Evolutionary conservation across 495 filamentous ascomycete genomes (phyloP).

Genomic region (Penicillium manginii): DNA sequence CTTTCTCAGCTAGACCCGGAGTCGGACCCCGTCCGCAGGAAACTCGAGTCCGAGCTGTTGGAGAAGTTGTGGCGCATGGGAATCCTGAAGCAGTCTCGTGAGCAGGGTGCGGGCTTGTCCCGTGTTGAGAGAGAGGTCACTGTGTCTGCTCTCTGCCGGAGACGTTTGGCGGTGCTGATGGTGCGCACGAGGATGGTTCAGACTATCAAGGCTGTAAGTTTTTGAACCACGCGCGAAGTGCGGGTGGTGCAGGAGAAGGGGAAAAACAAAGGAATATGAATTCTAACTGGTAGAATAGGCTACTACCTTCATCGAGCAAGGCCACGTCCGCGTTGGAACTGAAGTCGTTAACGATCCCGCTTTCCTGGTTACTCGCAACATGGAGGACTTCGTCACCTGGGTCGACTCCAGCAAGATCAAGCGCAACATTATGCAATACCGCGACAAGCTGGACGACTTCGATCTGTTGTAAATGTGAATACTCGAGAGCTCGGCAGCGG

Average conservation of each 20-base stretch:
- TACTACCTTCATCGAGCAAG: conserved; percentile 88
- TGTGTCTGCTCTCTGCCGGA: conserved; percentile 79
- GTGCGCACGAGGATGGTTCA: conserved; percentile 87
- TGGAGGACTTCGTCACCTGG: conserved; percentile 99
- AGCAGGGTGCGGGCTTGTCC: conserved; percentile 63
- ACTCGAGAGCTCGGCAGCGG: background rate
- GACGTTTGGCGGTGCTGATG: conserved; percentile 85
- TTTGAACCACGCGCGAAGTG: background rate
- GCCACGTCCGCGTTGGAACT: conserved; percentile 90
- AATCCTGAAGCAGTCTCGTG: conserved; percentile 68
- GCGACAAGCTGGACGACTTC: conserved; percentile 95
- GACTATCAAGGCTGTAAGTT: conserved; percentile 66
- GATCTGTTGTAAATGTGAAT: conserved; percentile 68
- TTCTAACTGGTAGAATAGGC: conserved; percentile 42
- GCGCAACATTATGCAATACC: conserved; percentile 88
- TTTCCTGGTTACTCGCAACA: conserved; percentile 60
- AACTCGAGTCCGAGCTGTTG: conserved; percentile 80
- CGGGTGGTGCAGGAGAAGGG: background rate
- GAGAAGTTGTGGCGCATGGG: conserved; percentile 93
- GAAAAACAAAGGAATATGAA: conserved; percentile 3
- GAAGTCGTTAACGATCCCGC: conserved; percentile 86
- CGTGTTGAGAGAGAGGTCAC: conserved; percentile 85
- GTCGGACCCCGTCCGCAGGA: conserved; percentile 71
- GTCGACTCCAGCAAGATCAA: conserved; percentile 96
- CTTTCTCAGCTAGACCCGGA: conserved; percentile 77